These are phyloP conservation scores for Styphnolobium japonicum DNA, from an alignment of 306 rosid genomes.

Conservation along the genomic window DNA sequence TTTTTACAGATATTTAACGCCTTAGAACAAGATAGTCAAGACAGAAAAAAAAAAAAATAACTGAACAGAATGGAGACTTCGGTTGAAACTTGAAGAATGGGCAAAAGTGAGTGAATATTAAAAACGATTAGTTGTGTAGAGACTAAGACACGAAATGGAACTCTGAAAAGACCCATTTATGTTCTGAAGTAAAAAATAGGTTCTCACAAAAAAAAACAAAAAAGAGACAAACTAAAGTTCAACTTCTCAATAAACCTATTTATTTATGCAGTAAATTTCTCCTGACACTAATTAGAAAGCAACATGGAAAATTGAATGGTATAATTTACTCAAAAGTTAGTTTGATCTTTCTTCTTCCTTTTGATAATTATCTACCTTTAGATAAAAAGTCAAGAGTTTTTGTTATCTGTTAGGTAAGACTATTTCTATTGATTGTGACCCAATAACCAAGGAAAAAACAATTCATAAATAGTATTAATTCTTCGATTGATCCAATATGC, in stretches of 20 bases:
- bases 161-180: constrained; percentile 12
- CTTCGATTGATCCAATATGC: not conserved
- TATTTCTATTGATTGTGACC: constrained; percentile 12
- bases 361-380: no score
- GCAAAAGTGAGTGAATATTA: constrained; percentile 20
- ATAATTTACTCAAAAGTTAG: constrained; percentile 7
- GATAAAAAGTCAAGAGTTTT: constrained; percentile 36
- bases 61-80: not conserved
- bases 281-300: constrained; percentile 9
- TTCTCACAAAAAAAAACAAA: not conserved
- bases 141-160: constrained; percentile 11
- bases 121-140: constrained; percentile 26
- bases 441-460: not conserved
- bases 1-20: not conserved
- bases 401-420: constrained; percentile 47
- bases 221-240: constrained; percentile 17
- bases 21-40: not conserved
- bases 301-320: not conserved
- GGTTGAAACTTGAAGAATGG: constrained; percentile 31
- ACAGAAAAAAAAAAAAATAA: constrained; percentile 13
- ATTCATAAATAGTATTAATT: not conserved
- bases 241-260: constrained; percentile 1
- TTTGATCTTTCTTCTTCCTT: not conserved
- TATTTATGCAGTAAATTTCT: constrained; percentile 2
- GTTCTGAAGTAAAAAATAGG: not conserved